Base-by-base conservation (phyloP, 495 filamentous ascomycete species). In the Astrothelium subdiscretum region DNA sequence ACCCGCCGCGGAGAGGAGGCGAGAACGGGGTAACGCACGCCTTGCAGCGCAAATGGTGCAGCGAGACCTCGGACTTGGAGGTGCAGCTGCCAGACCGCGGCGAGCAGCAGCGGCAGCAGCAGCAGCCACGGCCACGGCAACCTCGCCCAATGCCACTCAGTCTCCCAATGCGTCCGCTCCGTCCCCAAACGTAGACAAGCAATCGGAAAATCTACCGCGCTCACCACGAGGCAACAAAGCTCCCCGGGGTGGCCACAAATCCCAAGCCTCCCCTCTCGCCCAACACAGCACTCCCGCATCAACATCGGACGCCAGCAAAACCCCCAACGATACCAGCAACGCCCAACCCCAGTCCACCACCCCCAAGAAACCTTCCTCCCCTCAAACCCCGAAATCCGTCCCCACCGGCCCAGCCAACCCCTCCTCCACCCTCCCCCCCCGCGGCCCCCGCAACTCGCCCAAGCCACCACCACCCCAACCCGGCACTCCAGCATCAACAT, bases 41-140 rank as follows among this genome's bases (percentile, higher is more conserved):
- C 86, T 82, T 27, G 91, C 90, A 4, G 89, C 90, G 20, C 85
- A 86, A 52, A 96, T 97, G 63, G 74, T 97, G 26, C 91, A 96
- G 67, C 85, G 92, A 18, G 94, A 97, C 72, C 78, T 96, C 20
- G 94, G 92, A 20, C 79, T 97, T n/a, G 83, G 83, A 31, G 43
- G 26, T 24, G 57, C 54, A 24, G 48, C 4, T 13, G 44, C 40
- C 32, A 67, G 32, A 24, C 54, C 11, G 11, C 60, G 51, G n/a
- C 67, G 32, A 54, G 68, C 73, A 6, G 68, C 67, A 58, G 20
- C 70, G 10, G 69, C 79, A 29, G 66, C 67, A 38, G 75, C 77
- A 58, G 43, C 73, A 26, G 26, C 67, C 71, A 20, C 61, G 73
- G 20, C 62, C 71, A 0, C 78, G 76, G 58, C 48, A 12, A 3